Percentiles rank a stretch among this genome's conserved stretches.
These are phyloP conservation scores for Neonectria ditissima DNA, from an alignment of 2,329 filamentous ascomycete species.

Conservation along the genomic window DNA sequence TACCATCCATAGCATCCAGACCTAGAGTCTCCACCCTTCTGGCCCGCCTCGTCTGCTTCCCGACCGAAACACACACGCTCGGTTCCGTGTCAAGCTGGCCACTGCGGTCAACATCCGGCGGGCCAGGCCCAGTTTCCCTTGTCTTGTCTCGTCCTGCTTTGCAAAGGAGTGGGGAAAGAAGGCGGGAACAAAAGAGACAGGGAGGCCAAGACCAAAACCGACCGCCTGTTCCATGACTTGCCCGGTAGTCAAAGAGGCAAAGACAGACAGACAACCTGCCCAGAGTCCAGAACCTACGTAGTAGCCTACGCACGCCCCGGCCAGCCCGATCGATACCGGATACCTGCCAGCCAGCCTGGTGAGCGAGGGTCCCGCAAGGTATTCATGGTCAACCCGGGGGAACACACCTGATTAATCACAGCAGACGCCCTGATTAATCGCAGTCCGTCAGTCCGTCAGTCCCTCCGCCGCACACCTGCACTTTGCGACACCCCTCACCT, in stretches of 20 bases:
- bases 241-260: neutral
- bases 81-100: constrained; percentile 8
- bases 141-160: neutral
- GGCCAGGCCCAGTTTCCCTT: constrained; percentile 10
- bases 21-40: neutral
- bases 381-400: neutral
- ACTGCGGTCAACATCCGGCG: constrained; percentile 19
- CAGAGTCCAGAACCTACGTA: neutral
- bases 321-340: neutral
- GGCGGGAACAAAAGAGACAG: constrained; percentile 9
- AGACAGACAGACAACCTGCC: neutral
- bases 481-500: neutral
- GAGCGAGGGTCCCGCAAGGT: neutral
- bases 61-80: constrained; percentile 9
- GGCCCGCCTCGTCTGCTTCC: neutral
- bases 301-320: neutral
- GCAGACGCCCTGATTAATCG: neutral
- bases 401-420: neutral
- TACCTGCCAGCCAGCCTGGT: neutral
- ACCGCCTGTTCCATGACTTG: neutral
- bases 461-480: neutral
- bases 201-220: no score
- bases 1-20: no score
- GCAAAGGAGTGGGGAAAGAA: constrained; percentile 10
- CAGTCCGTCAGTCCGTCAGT: neutral